Percentiles rank a stretch among this genome's conserved stretches.
Evolutionary conservation across 345 rosid genomes (phyloP).

Genomic region (Rhodomyrtus tomentosa): DNA sequence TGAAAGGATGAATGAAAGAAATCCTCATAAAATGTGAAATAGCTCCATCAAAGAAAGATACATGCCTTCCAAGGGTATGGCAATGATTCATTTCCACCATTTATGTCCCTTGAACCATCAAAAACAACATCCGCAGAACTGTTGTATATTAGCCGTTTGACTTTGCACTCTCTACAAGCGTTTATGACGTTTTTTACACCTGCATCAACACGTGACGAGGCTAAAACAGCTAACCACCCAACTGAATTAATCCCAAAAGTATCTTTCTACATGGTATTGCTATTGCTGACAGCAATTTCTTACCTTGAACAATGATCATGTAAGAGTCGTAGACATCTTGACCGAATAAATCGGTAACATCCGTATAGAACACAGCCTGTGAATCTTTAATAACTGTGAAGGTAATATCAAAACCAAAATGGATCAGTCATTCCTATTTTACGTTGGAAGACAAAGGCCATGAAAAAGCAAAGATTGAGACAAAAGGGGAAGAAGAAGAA

Average conservation of each 20-base stretch:
- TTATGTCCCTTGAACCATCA: slow-evolving; percentile 60
- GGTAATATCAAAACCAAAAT: not conserved
- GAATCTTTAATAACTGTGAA: slow-evolving; percentile 70
- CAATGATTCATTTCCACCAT: slow-evolving; percentile 58
- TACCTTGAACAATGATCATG: slow-evolving; percentile 78
- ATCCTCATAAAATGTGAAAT: not conserved
- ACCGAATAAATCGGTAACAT: slow-evolving; percentile 28
- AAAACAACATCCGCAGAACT: slow-evolving; percentile 84
- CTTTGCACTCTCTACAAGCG: slow-evolving; percentile 73
- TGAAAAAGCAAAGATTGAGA: not conserved
- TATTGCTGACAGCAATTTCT: not conserved
- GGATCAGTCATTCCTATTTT: not conserved
- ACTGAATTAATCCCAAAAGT: not conserved
- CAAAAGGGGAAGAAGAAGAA: not conserved
- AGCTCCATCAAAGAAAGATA: not conserved
- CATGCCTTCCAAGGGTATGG: slow-evolving; percentile 52
- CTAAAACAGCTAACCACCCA: not conserved
- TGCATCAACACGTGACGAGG: slow-evolving; percentile 1
- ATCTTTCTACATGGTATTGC: not conserved
- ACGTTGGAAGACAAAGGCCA: not conserved
- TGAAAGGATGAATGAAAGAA: not conserved
- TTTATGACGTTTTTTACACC: slow-evolving; percentile 76
- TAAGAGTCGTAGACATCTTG: slow-evolving; percentile 46
- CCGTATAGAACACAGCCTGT: slow-evolving; percentile 59
- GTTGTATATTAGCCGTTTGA: slow-evolving; percentile 62